Base-by-base conservation (phyloP, 805 yeast species). In the Limtongia smithiae region DNA sequence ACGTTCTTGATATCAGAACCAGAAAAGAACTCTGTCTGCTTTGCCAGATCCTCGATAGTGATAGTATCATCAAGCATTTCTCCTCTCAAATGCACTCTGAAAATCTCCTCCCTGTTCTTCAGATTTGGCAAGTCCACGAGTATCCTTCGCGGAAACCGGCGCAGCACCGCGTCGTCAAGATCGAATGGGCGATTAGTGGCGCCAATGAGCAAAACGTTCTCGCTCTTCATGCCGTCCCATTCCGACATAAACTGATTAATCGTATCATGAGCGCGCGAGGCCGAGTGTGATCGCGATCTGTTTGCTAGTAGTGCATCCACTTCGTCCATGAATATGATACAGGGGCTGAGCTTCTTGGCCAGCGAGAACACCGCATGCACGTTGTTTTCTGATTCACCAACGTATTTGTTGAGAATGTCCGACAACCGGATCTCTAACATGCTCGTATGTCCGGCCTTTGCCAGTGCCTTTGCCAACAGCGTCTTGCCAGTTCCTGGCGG, bases 141-240 rank as follows among this genome's bases (percentile, higher is more conserved):
- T 60, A 91, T 91, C 67, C 93, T 88, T 69, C 97, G 79, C 69
- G 90, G 97, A 64, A 90, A 89, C 75, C 97, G 97, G 77, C 98
- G 87, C 72, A 91, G 77, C 65, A 91, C 81, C 32, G 98, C 98
- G 25, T 97, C 97, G 68, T 91, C 98, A 61, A 91, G 91, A 75
- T 93, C 97, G 71, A 93, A 97, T 32, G 98, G 98, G 76, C 98
- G 83, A 72, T 91, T 91, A 46, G 98, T 91, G 34, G 98, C 98
- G 73, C 97, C 98, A 71, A 93, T 86, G 65, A 93, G 90, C 38
- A 93, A 96, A 65, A 91, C 91, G 81, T 91, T 91, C 76, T 91
- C 91, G 57, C 96, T 95, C 69, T 91, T 91, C 96, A 93, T 90
- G 79, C 98, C 98, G 72, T 93, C 98, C 98, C 94, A 93, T 73